These are phyloP conservation scores for Alternaria postmessia DNA, from an alignment of 2,329 filamentous ascomycete species.

Conservation along the genomic window DNA sequence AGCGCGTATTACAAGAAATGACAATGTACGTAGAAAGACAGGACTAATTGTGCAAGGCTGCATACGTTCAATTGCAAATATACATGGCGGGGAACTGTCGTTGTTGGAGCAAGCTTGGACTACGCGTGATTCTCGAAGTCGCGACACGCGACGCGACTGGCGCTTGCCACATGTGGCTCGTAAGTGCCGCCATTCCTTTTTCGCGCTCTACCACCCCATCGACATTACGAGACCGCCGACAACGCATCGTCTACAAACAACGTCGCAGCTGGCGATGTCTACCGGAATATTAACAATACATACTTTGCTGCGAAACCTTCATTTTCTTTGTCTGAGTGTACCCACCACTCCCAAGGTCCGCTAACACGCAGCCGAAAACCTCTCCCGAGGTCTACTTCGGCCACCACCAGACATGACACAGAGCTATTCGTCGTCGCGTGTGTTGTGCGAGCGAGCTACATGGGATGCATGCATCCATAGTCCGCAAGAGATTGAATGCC, in stretches of 20 bases:
- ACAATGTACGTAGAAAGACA: neutral
- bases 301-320: neutral
- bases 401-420: slow-evolving; percentile 10
- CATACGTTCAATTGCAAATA: slow-evolving; percentile 18
- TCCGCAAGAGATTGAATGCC: neutral
- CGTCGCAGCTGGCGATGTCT: slow-evolving; percentile 1
- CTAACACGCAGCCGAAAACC: neutral
- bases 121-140: slow-evolving; percentile 14
- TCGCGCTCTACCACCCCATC: neutral
- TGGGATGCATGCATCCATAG: neutral
- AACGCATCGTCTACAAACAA: slow-evolving; percentile 1
- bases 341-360: neutral
- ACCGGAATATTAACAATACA: neutral
- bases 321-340: neutral
- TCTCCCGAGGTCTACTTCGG: neutral
- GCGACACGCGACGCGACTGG: slow-evolving; percentile 20
- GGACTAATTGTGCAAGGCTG: neutral
- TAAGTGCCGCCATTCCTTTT: slow-evolving; percentile 13
- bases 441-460: slow-evolving; percentile 5
- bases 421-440: slow-evolving; percentile 1
- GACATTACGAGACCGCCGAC: neutral
- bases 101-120: slow-evolving; percentile 15
- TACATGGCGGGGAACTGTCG: slow-evolving; percentile 20
- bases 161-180: slow-evolving; percentile 20
- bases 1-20: neutral